These are phyloP conservation scores for Starmerella scarabaei DNA, from an alignment of 805 yeast genomes.

Conservation along the genomic window DNA sequence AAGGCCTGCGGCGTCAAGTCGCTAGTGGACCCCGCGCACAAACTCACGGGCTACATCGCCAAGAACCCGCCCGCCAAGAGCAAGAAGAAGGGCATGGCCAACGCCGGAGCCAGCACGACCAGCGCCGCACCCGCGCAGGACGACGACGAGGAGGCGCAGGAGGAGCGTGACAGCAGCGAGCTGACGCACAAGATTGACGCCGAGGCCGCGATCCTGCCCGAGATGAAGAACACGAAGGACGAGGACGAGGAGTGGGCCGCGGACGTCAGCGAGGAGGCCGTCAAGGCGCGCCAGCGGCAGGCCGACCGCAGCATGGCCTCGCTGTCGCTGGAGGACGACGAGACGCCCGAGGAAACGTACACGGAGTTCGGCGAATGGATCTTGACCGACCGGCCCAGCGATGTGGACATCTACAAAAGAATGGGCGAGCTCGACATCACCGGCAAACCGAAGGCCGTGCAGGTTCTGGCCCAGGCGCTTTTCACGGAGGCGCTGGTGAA, in stretches of 20 bases:
- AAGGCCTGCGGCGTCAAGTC: slow-evolving; percentile 95
- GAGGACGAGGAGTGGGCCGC: slow-evolving; percentile 95
- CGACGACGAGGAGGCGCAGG: slow-evolving; percentile 29
- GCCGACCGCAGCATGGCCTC: slow-evolving; percentile 42
- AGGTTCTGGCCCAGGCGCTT: slow-evolving; percentile 82
- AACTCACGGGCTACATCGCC: slow-evolving; percentile 70
- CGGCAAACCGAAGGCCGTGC: slow-evolving; percentile 62
- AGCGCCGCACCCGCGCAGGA: slow-evolving; percentile 22
- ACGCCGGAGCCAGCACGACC: slow-evolving; percentile 38
- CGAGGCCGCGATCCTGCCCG: slow-evolving; percentile 60
- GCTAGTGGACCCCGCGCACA: slow-evolving; percentile 70
- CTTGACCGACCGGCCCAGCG: slow-evolving; percentile 56
- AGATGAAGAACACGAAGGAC: slow-evolving; percentile 36
- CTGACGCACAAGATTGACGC: slow-evolving; percentile 69
- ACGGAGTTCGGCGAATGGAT: slow-evolving; percentile 88
- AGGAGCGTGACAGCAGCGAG: slow-evolving; percentile 51
- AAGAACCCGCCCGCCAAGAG: slow-evolving; percentile 62
- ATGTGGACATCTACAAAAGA: slow-evolving; percentile 85
- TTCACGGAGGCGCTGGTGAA: slow-evolving; percentile 57
- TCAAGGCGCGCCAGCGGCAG: slow-evolving; percentile 78
- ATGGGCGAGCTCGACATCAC: slow-evolving; percentile 66
- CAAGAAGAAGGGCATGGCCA: slow-evolving; percentile 68
- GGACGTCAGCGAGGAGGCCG: slow-evolving; percentile 93
- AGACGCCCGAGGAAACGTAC: slow-evolving; percentile 37
- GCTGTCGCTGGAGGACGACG: slow-evolving; percentile 27